Evolutionary conservation across 2,329 filamentous ascomycete species (phyloP), one percentile per base, ranked within the genome.

Genomic region (Claviceps lovelessii): DNA sequence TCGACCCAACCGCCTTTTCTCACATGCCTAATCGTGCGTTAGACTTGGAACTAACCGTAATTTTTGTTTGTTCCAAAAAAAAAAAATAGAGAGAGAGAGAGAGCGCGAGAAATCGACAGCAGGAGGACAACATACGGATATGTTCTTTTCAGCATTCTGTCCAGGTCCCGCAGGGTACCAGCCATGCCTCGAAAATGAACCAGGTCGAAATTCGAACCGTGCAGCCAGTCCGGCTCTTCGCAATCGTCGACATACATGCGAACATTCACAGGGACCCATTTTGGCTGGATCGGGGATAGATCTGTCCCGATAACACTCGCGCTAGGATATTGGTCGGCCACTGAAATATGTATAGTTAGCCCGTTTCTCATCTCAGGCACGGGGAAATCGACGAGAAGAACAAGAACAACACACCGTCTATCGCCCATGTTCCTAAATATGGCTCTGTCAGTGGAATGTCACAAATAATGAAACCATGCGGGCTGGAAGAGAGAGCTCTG

Each of bases 201-300:
- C 58, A 78, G 73, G 63, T 84, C 80, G 61, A 78, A 82, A 53
- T 75, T 69, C 4, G 71, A 66, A 51, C 76, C 78, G 31, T 70
- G 68, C 5, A 68, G 58, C 82, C 82, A 85, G 9, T 78, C 72
- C 49, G 77, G 72, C 58, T 83, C 68, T 56, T 70, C 79, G 52
- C 76, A 75, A 61, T 85, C 81, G 60, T 85, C 81, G 10, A 85
- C 73, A 56, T 82, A 70, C 67, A 84, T 84, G 8, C 71, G 72
- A n/a, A 80, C 72, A 61, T 84, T 84, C 11, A 76, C 73, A 17
- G 80, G 81, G 13, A 83, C 72, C 65, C 69, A 72, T 41, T 65
- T 66, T 2, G 72, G 71, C 58, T 76, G 73, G 23, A 75, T 76
- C 2, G 74, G 72, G 3, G 72, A 73, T 19, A 75, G 58, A 52